Conservation (phyloP, 805 yeast genomes). For the Ogataea glucozyma region DNA sequence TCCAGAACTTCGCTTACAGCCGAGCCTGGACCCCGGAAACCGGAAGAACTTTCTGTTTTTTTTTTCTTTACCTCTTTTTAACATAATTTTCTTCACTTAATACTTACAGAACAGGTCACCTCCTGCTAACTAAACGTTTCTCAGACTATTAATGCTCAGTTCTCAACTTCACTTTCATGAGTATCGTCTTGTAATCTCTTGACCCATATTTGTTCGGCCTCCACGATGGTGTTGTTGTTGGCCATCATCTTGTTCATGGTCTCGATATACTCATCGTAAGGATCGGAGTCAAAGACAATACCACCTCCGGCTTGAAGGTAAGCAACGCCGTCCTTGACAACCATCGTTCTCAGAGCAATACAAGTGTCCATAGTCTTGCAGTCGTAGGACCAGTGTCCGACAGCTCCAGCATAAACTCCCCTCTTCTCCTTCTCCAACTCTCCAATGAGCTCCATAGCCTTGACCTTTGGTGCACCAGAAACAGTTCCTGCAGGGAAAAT, state of each 20-base stretch:
- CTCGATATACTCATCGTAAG: slow-evolving; percentile 91
- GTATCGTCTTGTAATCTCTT: slow-evolving; percentile 38
- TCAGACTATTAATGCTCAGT: too few relatives aligned
- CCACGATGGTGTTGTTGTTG: slow-evolving; percentile 84
- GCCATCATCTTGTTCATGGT: slow-evolving; percentile 98
- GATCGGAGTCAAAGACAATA: slow-evolving; percentile 92
- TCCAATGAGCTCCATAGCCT: slow-evolving; percentile 92
- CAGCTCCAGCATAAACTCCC: slow-evolving; percentile 98
- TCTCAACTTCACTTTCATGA: slow-evolving; percentile 30
- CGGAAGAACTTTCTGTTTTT: too few relatives aligned
- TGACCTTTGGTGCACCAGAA: slow-evolving; percentile 96
- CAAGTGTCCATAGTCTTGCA: slow-evolving; percentile 96
- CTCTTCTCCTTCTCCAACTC: slow-evolving; percentile 89
- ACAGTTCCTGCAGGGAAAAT: slow-evolving; percentile 99
- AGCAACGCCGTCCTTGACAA: slow-evolving; percentile 84
- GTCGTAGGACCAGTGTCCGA: slow-evolving; percentile 97
- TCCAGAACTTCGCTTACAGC: too few relatives aligned
- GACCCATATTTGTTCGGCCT: slow-evolving; percentile 83
- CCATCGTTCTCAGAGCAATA: slow-evolving; percentile 97
- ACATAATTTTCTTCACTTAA: too few relatives aligned
- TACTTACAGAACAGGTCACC: too few relatives aligned
- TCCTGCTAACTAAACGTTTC: too few relatives aligned
- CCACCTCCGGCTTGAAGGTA: slow-evolving; percentile 99
- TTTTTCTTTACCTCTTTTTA: too few relatives aligned
- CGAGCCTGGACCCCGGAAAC: too few relatives aligned